Evolutionary conservation across 371 early-diverging fungal species (phyloP).

Genomic region (Coemansia sp.): DNA sequence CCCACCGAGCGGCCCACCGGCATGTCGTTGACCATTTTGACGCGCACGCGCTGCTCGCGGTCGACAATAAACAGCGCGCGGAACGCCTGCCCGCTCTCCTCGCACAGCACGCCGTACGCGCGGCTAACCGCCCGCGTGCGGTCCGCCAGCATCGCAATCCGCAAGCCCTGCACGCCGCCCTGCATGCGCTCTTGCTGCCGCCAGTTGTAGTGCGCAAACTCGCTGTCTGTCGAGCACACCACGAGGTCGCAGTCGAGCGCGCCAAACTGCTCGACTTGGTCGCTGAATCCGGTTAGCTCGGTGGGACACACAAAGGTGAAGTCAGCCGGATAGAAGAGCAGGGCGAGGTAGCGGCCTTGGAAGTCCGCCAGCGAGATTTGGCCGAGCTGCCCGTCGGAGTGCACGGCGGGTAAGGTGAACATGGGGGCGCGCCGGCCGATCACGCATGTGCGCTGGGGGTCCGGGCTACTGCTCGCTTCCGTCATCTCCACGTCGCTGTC

Average conservation of each 20-base stretch:
- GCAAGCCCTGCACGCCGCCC: constrained; percentile 89
- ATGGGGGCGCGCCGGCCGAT: constrained; percentile 12
- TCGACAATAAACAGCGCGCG: constrained; percentile 91
- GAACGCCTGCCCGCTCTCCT: constrained; percentile 59
- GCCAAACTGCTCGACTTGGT: constrained; percentile 75
- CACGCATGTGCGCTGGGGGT: background rate
- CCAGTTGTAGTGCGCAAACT: constrained; percentile 65
- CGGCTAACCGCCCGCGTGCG: constrained; percentile 73
- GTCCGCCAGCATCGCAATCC: constrained; percentile 79
- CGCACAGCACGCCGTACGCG: constrained; percentile 76
- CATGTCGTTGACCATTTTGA: constrained; percentile 70
- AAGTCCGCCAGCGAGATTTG: constrained; percentile 70
- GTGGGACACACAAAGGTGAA: constrained; percentile 81
- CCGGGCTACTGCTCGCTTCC: background rate
- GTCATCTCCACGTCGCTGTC: background rate
- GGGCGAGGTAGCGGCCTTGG: constrained; percentile 65
- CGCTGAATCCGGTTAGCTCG: constrained; percentile 81
- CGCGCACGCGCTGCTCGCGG: constrained; percentile 71
- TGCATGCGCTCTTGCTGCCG: constrained; percentile 62
- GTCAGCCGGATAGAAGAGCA: constrained; percentile 79
- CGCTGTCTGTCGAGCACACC: constrained; percentile 79
- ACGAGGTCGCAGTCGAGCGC: constrained; percentile 66
- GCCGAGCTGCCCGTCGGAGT: constrained; percentile 58
- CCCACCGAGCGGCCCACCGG: constrained; percentile 91
- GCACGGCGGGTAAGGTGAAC: constrained; percentile 15